Evolutionary conservation across 1,284 basidiomycete genomes (phyloP), one percentile per base, ranked within the genome.

Genomic region (Malassezia yamatoensis): DNA sequence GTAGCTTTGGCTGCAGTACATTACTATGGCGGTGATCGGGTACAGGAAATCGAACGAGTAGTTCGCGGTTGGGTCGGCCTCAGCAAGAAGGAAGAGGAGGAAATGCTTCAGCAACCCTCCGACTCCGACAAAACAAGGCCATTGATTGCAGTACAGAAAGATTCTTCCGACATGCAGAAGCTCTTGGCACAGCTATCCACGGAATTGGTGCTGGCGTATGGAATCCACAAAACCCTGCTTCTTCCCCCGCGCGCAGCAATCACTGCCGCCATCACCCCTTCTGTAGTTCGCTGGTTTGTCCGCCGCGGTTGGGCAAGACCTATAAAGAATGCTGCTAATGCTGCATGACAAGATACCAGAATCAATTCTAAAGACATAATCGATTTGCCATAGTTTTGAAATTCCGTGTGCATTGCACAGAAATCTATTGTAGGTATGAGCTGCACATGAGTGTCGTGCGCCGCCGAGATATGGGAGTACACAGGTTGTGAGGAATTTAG

Each of bases 191-290:
- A 50, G 5, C 53, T 96, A 8, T 91, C 88, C 76, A 90, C 91
- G 35, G 94, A 96, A 82, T 77, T 90, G 39, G 83, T 89, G 0
- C 78, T 98, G 58, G 93, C 94, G 7, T 98, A 91, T 75, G 87
- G 87, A 8, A 84, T 98, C 51, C 93, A 98, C 81, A 98, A 98
- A 78, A 94, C 90, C 0, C 74, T 90, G 0, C 85, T 96, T 68
- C 74, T 96, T n/a, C 93, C 94, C 6, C 75, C 96, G 18, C 79
- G 94, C 20, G 83, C 96, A 0, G 91, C 88, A 0, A 76, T 93
- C 59, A 96, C 93, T 0, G 90, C 88, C 1, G 85, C 84, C 0
- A 78, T 90, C 56, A 94, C 90, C 1, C 91, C 91, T 0, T 81
- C 80, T 65, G 77, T 94, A 21, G 90, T 94, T 3, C 68, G 68